Percentiles rank a stretch among this genome's conserved stretches.
Evolutionary conservation across 345 rosid species (phyloP).

Genomic region (Citrus glauca): DNA sequence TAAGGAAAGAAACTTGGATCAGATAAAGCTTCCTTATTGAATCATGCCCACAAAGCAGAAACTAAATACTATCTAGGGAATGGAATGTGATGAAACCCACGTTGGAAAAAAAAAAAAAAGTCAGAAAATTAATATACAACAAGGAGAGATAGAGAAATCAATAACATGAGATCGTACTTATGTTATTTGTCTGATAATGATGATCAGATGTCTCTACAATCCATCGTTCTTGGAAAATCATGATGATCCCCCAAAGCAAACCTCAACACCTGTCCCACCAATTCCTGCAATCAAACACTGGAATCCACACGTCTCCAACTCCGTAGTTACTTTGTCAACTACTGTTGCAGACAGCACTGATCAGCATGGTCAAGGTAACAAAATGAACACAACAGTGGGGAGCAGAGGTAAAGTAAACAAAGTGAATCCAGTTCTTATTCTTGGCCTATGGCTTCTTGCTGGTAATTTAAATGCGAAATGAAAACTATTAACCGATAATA

Average conservation of each 20-base stretch:
- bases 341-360: conserved; percentile 51
- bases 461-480: neutral
- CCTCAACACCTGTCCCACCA: conserved; percentile 76
- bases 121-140: conserved; percentile 7
- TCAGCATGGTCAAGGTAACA: conserved; percentile 40
- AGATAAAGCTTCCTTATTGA: neutral
- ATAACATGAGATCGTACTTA: neutral
- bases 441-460: neutral
- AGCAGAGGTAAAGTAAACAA: neutral
- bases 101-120: neutral
- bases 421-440: neutral
- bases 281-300: conserved; percentile 75
- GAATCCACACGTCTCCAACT: conserved; percentile 75
- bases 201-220: neutral
- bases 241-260: conserved; percentile 40
- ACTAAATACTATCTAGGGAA: neutral
- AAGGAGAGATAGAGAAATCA: neutral
- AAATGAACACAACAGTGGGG: no score
- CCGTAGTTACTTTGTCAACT: conserved; percentile 55
- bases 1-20: neutral
- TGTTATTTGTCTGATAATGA: neutral
- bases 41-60: neutral
- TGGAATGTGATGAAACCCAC: no score
- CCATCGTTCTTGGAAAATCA: conserved; percentile 11
- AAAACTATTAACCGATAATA: neutral